Evolutionary conservation across 345 rosid genomes (phyloP), one percentile per base, ranked within the genome.

Genomic region (Viola odorata): DNA sequence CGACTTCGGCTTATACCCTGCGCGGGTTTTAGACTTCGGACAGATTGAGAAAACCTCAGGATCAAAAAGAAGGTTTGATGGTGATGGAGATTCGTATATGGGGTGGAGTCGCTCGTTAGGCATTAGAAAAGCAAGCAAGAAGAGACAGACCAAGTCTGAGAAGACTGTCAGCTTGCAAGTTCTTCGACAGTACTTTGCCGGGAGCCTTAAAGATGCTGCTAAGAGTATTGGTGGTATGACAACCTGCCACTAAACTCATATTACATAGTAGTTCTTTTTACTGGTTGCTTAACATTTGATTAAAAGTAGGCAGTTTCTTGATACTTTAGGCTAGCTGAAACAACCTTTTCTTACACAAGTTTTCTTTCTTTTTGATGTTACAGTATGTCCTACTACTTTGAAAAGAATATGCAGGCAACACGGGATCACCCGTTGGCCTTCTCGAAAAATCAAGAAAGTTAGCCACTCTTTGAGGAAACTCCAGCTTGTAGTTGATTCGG

Each of bases 401-500:
- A 78, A 78, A 63, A 75, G 79, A 60, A 78, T 78, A 62, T 78
- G 82, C 67, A 69, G 82, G 68, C 82, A 75, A 40, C 77, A 75
- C n/a, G 79, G 82, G 32, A 75, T 78, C 57, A 54, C 55, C 51
- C 77, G 82, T 9, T 78, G 82, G 82, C 82, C 82, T 13, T 72
- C 82, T 37, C 70, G 82, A 47, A 78, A 78, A 70, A 71, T 78
- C 69, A 75, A 78, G 73, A 75, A 78, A 67, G 77, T 78, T 4
- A 69, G 72, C 38, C 79, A 75, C 53, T 69, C 82, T 53, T 54
- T 75, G 64, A 66, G 65, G 75, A 78, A 75, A 69, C 79, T 78
- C 59, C 96, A 92, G 69, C 79, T 73, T 10, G 92, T 92, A 45
- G 85, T 92, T 4, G 84, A 92, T 76, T 82, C 98, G 4, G 96